A percentile compares a stretch with the other conserved stretches of the same genome.
Conservation (phyloP, 2,329 filamentous ascomycete species). For the Alternaria triticimaculans region DNA sequence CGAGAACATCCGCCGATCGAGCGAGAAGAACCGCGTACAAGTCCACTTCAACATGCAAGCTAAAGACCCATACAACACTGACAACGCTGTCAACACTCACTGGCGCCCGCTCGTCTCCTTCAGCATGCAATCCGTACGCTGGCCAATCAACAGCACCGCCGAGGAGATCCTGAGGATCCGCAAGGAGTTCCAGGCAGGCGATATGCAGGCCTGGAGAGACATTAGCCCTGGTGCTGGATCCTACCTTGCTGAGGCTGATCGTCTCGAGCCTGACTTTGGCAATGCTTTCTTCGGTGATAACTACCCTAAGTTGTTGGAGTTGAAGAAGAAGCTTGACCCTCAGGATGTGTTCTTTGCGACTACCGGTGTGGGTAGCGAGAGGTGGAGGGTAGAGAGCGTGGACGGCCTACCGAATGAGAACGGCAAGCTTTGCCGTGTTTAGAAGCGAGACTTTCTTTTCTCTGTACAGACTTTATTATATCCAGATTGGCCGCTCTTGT, state of each 20-base stretch:
- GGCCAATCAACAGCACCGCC: conserved; percentile 39
- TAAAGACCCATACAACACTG: conserved; percentile 34
- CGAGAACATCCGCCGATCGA: conserved; percentile 34
- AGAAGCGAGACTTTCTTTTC: neutral
- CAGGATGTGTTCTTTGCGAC: conserved; percentile 44
- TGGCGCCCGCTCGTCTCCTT: conserved; percentile 37
- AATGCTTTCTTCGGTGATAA: conserved; percentile 42
- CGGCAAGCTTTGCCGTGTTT: conserved; percentile 43
- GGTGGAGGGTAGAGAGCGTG: conserved; percentile 43
- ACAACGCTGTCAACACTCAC: conserved; percentile 42
- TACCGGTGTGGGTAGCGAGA: conserved; percentile 43
- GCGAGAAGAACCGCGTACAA: conserved; percentile 45
- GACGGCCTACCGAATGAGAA: conserved; percentile 47
- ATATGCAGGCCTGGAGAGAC: conserved; percentile 44
- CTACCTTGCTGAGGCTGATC: conserved; percentile 43
- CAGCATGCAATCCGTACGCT: conserved; percentile 42
- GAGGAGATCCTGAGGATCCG: conserved; percentile 33
- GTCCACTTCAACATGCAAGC: conserved; percentile 48
- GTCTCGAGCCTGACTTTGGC: conserved; percentile 43
- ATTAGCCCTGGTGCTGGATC: conserved; percentile 38
- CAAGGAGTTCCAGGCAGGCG: conserved; percentile 33
- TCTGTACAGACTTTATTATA: neutral
- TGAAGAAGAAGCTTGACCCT: conserved; percentile 45
- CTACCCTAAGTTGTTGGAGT: conserved; percentile 36
- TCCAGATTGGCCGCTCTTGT: no score